Evolutionary conservation across 106 monocot species (phyloP).

Genomic region (Dendrobium nobile): DNA sequence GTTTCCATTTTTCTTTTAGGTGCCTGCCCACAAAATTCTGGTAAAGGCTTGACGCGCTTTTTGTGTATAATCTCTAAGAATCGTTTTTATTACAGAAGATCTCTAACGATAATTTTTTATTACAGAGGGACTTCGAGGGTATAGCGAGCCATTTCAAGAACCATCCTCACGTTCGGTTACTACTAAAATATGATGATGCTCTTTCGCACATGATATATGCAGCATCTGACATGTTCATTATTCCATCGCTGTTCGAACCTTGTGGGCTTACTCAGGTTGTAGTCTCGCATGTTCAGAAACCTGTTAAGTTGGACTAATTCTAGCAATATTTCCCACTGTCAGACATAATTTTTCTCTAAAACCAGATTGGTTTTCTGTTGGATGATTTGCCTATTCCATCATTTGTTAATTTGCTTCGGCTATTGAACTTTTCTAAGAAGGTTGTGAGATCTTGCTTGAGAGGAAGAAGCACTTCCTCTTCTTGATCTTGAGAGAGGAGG

Average conservation of each 20-base stretch:
- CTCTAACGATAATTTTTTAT: neutral
- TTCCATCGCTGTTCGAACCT: conserved; percentile 92
- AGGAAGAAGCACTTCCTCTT: too few species aligned
- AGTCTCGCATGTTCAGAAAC: neutral
- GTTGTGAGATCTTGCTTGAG: too few species aligned
- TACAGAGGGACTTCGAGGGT: conserved; percentile 79
- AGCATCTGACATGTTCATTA: conserved; percentile 80
- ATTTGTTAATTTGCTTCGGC: neutral
- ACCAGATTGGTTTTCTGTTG: neutral
- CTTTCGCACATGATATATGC: conserved; percentile 85
- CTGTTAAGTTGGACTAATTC: neutral
- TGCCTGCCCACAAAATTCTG: too few species aligned
- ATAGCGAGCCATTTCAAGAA: conserved; percentile 73
- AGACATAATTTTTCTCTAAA: neutral
- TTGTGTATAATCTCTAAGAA: too few species aligned
- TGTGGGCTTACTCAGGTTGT: conserved; percentile 97
- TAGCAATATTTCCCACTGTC: neutral
- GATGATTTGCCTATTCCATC: neutral
- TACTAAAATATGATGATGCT: conserved; percentile 81
- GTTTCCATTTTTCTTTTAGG: neutral
- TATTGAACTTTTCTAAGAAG: too few species aligned
- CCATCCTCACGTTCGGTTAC: conserved; percentile 49
- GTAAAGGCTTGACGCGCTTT: too few species aligned
- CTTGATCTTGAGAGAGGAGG: too few species aligned
- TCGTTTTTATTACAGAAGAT: too few species aligned